phyloP scores from a whole-genome alignment of 768 basidiomycete genomes.

The Filobasidium wieringae region DNA sequence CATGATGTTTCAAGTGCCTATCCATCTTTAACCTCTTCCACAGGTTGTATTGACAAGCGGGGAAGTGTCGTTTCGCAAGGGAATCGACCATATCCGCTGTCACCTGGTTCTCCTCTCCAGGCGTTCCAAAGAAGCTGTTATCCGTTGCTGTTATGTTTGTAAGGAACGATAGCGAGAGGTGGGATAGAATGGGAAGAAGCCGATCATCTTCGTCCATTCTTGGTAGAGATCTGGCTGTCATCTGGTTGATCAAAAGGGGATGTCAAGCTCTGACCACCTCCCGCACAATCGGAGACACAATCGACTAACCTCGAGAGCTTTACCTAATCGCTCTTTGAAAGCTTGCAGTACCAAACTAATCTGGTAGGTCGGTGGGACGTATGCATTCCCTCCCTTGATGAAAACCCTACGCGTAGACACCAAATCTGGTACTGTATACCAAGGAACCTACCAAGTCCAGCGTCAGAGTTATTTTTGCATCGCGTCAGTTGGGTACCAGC shows the following conservation, averaged over 20 bases:
- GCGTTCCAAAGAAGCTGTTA: slow-evolving; percentile 24
- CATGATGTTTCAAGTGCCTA: slow-evolving; percentile 84
- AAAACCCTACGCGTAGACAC: slow-evolving; percentile 71
- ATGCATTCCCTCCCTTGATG: slow-evolving; percentile 71
- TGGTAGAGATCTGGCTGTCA: slow-evolving; percentile 73
- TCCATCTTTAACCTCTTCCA: slow-evolving; percentile 67
- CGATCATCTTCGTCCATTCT: slow-evolving; percentile 90
- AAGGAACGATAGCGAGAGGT: slow-evolving; percentile 85
- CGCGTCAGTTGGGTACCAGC: slow-evolving; percentile 47
- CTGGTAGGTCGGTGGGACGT: slow-evolving; percentile 63
- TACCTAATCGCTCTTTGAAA: slow-evolving; percentile 60
- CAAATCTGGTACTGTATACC: slow-evolving; percentile 89
- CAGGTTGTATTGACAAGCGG: slow-evolving; percentile 84
- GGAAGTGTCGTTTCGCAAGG: slow-evolving; percentile 76
- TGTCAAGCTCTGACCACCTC: not conserved
- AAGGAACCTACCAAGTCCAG: slow-evolving; percentile 57
- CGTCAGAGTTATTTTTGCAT: slow-evolving; percentile 48
- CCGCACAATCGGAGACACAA: not conserved
- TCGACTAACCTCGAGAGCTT: slow-evolving; percentile 58
- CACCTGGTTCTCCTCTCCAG: slow-evolving; percentile 49
- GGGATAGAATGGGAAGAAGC: slow-evolving; percentile 72
- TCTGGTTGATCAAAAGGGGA: slow-evolving; percentile 42
- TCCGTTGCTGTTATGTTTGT: slow-evolving; percentile 63
- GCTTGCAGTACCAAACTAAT: slow-evolving; percentile 79
- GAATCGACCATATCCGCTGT: slow-evolving; percentile 92